These are phyloP conservation scores for Pneumocystis oryctolagi DNA, from an alignment of 1,139 yeast species.

Conservation along the genomic window DNA sequence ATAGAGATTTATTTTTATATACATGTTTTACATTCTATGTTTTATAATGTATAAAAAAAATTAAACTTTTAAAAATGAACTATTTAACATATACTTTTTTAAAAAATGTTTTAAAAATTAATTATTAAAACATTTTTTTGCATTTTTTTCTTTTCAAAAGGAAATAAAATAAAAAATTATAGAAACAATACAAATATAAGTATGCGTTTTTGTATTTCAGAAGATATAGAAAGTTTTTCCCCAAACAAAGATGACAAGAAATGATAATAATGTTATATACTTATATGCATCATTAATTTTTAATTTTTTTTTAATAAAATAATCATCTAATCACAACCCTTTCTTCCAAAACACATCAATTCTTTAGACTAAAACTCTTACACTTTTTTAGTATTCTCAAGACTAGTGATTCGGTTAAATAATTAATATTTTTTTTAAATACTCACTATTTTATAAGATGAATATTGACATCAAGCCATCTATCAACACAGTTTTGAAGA, in stretches of 20 bases:
- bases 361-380: not conserved
- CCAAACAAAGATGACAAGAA: not conserved
- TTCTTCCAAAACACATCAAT: not conserved
- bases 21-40: no score
- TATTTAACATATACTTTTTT: no score
- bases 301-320: no score
- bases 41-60: no score
- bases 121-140: not conserved
- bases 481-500: constrained; percentile 9
- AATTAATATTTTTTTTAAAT: not conserved
- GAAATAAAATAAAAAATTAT: no score
- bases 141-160: no score
- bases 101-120: no score
- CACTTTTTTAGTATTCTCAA: not conserved
- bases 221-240: not conserved
- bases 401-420: not conserved
- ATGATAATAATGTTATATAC: no score
- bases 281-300: no score
- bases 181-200: not conserved
- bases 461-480: constrained; percentile 10
- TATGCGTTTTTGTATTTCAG: not conserved
- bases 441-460: constrained; percentile 9
- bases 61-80: no score
- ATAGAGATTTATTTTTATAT: no score
- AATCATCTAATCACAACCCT: no score